Base-by-base conservation (phyloP, 805 yeast species). In the Priceomyces castillae region DNA sequence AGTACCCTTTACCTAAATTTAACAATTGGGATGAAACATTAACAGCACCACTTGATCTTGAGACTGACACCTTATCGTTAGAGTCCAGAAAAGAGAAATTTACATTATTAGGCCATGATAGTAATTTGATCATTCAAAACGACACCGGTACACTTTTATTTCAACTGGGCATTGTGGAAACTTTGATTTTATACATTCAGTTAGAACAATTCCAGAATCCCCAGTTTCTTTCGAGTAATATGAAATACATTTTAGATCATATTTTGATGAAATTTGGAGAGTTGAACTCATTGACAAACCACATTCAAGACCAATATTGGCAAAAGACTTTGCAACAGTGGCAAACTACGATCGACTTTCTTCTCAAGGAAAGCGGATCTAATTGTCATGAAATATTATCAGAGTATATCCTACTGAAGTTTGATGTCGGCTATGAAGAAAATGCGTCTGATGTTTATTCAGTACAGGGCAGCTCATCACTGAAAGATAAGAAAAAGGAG, bases 171-270 rank as follows among this genome's bases (percentile, higher is more conserved):
- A 44, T 62, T 1, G 54, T 59, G 7, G 73, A 69, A 47, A 42
- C 72, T 0, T 38, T 71, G 14, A 52, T 70, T 5, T 48, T 66
- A 33, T 70, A 67, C 44, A 48, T 67, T 26, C 75, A 71, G 49
- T 54, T 71, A 14, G 71, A 68, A 44, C 71, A 65, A 47, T 62
- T 69, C 38, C 75, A 68, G 43, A 57, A 65, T 39, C 51, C 61
- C 1, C 72, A 68, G n/a, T 71, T 52, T 42, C 56, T 69, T 23
- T 52, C 74, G 0, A 34, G 41, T 5, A 63, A 62, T 20, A 41
- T 69, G 22, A 35, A 53, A 2, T 38, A 19, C 3, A 59, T 69
- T 33, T 42, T 71, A 20, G 72, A 67, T 39, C 28, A 40, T 2
- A 57, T 68, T 1, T 53, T 71, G 28, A 43, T 42, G 17, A 66